Evolutionary conservation across 2,329 filamentous ascomycete genomes (phyloP).

Genomic region (Xylaria sp.): DNA sequence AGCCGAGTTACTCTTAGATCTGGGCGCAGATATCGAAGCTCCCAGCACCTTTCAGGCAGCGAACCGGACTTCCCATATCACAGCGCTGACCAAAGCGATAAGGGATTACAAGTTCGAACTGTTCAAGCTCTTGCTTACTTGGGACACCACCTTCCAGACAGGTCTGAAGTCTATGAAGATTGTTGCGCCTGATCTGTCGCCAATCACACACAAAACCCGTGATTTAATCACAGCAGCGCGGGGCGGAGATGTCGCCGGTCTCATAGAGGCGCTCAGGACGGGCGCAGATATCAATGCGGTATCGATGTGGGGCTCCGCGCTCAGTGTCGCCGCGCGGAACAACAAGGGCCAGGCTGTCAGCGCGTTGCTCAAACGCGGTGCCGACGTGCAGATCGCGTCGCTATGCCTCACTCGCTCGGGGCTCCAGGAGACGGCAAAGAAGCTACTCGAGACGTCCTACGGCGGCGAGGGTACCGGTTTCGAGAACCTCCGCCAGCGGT

Average conservation of each 20-base stretch:
- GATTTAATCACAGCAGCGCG: background rate
- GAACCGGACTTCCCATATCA: background rate
- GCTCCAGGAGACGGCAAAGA: background rate
- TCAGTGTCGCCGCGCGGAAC: constrained; percentile 1
- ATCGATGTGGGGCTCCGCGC: constrained; percentile 2
- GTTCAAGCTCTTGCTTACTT: background rate
- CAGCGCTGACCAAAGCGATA: constrained; percentile 8
- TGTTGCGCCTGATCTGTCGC: background rate
- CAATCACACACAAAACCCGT: background rate
- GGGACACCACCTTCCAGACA: constrained; percentile 1
- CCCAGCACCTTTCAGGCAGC: background rate
- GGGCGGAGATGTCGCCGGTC: background rate
- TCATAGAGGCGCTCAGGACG: background rate
- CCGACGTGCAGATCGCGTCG: constrained; percentile 4
- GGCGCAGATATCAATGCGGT: constrained; percentile 4
- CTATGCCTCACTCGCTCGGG: constrained; percentile 8
- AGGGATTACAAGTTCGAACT: background rate
- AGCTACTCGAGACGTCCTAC: constrained; percentile 2
- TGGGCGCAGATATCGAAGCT: constrained; percentile 2
- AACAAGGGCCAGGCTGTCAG: constrained; percentile 4
- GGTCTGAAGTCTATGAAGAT: background rate
- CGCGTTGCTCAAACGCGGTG: constrained; percentile 6
- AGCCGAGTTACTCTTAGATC: background rate
- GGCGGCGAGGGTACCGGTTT: background rate
- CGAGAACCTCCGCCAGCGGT: constrained; percentile 3